Conservation (phyloP, 2,329 filamentous ascomycete genomes). For the Penicillium sp. region DNA sequence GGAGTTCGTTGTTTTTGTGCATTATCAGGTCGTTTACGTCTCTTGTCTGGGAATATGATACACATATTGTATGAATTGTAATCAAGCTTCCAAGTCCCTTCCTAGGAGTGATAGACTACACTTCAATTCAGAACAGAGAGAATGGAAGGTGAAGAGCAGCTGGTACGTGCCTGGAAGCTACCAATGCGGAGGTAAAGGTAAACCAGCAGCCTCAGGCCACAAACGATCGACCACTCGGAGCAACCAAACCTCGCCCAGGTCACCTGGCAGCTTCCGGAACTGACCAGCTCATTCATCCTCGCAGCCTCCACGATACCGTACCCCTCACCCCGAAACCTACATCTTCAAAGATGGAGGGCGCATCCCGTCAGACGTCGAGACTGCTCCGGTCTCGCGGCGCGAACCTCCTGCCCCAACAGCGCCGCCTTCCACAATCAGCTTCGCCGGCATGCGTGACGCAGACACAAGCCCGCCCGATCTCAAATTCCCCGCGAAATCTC, state of each 20-base stretch:
- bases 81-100: not conserved
- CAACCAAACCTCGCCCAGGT: slow-evolving; percentile 10
- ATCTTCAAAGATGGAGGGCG: slow-evolving; percentile 38
- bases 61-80: slow-evolving; percentile 17
- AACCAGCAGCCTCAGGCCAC: slow-evolving; percentile 29
- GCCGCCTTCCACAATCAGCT: slow-evolving; percentile 23
- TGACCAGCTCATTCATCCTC: slow-evolving; percentile 12
- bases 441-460: slow-evolving; percentile 25
- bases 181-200: not conserved
- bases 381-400: slow-evolving; percentile 32
- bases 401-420: slow-evolving; percentile 25
- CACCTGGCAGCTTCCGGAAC: slow-evolving; percentile 11
- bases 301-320: not conserved
- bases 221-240: slow-evolving; percentile 6
- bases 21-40: slow-evolving; percentile 17
- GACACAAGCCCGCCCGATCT: slow-evolving; percentile 32
- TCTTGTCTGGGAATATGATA: slow-evolving; percentile 18
- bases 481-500: slow-evolving; percentile 29
- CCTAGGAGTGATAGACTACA: no score
- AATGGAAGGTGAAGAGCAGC: not conserved
- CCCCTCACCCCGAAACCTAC: slow-evolving; percentile 4
- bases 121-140: no score
- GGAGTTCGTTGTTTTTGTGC: slow-evolving; percentile 16
- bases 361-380: slow-evolving; percentile 37
- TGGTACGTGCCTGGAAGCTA: not conserved